phyloP scores from a whole-genome alignment of 2,329 filamentous ascomycete species.

The Shiraia bambusicola region DNA sequence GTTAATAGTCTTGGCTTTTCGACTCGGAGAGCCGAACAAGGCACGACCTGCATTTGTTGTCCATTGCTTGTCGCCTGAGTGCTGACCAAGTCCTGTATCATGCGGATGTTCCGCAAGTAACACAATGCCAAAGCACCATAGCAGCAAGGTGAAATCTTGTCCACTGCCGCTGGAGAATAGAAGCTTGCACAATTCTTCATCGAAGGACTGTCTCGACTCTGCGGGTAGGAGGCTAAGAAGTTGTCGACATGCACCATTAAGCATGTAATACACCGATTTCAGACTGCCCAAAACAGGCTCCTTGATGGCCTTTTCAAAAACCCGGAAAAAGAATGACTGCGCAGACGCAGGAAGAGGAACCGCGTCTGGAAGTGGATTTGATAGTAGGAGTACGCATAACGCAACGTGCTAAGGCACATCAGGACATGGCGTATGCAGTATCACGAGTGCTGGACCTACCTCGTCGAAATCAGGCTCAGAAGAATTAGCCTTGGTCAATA shows the following conservation, averaged over 20 bases:
- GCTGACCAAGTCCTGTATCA: not conserved
- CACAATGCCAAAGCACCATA: conserved; percentile 39
- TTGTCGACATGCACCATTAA: conserved; percentile 40
- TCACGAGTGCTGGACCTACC: conserved; percentile 17
- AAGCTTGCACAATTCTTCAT: conserved; percentile 31
- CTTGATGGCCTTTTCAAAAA: conserved; percentile 32
- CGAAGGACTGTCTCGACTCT: conserved; percentile 25
- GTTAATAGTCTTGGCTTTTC: conserved; percentile 33
- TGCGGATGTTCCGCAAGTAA: conserved; percentile 29
- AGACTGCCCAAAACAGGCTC: conserved; percentile 27
- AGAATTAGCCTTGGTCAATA: conserved; percentile 37
- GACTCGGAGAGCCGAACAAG: conserved; percentile 30
- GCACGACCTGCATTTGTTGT: conserved; percentile 33
- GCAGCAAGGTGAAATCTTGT: conserved; percentile 30
- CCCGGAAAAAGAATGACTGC: conserved; percentile 37
- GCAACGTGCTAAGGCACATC: conserved; percentile 23
- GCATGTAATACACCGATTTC: conserved; percentile 33
- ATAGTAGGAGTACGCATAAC: conserved; percentile 38
- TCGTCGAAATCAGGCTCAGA: conserved; percentile 34
- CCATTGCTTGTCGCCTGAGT: conserved; percentile 23
- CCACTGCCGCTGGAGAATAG: conserved; percentile 24
- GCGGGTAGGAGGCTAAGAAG: conserved; percentile 29
- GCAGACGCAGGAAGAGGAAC: conserved; percentile 37
- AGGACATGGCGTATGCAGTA: not conserved
- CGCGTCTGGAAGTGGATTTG: conserved; percentile 31